These are phyloP conservation scores for Apiotrichum siamense DNA, from an alignment of 1,284 basidiomycete genomes.

Conservation along the genomic window DNA sequence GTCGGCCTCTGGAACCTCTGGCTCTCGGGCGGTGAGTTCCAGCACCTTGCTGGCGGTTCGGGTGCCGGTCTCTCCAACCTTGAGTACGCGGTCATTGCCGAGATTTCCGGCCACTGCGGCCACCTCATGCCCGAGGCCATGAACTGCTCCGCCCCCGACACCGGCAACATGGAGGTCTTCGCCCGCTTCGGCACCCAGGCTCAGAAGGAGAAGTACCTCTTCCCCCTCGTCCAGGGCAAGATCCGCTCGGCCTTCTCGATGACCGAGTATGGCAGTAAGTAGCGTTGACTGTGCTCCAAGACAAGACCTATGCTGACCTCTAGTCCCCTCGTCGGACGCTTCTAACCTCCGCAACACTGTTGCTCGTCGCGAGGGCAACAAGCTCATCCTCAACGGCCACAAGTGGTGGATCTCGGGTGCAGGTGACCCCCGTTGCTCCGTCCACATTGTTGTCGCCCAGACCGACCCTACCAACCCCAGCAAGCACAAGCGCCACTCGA, in stretches of 20 bases:
- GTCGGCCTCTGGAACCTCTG: slow-evolving; percentile 96
- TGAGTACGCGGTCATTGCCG: slow-evolving; percentile 94
- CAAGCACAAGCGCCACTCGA: slow-evolving; percentile 76
- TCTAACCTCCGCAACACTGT: slow-evolving; percentile 92
- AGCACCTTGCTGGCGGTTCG: slow-evolving; percentile 53
- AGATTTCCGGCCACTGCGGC: slow-evolving; percentile 78
- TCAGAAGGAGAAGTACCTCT: slow-evolving; percentile 87
- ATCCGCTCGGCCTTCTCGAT: slow-evolving; percentile 91
- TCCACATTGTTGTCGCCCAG: slow-evolving; percentile 82
- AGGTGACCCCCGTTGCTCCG: slow-evolving; percentile 79
- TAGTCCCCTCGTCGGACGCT: slow-evolving; percentile 91
- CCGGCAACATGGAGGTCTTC: slow-evolving; percentile 96
- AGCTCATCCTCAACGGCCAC: slow-evolving; percentile 91
- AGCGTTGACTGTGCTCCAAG: background rate
- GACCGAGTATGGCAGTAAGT: slow-evolving; percentile 81
- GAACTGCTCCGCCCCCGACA: slow-evolving; percentile 93
- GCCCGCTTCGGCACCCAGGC: slow-evolving; percentile 83
- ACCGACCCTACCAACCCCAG: slow-evolving; percentile 44
- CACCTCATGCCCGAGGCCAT: slow-evolving; percentile 76
- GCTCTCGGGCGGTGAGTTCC: slow-evolving; percentile 88
- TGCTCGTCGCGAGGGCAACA: slow-evolving; percentile 66
- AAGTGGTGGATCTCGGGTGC: slow-evolving; percentile 99
- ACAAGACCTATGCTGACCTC: too few relatives aligned
- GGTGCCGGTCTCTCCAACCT: slow-evolving; percentile 88
- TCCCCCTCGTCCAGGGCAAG: slow-evolving; percentile 81